These are phyloP conservation scores for Podospora tetraspora DNA, from an alignment of 495 filamentous ascomycete genomes.

Conservation along the genomic window DNA sequence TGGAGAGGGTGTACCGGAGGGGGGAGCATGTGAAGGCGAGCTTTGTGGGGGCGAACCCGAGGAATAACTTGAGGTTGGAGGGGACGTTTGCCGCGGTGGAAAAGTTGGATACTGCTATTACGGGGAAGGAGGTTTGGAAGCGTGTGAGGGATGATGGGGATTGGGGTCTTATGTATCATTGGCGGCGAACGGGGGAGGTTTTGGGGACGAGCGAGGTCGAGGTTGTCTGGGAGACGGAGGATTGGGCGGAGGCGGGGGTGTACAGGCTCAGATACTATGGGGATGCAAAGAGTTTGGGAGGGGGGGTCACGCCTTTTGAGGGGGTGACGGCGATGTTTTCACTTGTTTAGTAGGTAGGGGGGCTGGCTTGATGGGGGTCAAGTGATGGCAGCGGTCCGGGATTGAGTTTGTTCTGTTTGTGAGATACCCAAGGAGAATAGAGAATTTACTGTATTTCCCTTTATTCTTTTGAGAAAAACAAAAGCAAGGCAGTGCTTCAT, in stretches of 20 bases:
- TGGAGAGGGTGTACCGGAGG: constrained; percentile 45
- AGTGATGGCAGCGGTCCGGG: not conserved
- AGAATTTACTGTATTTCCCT: not conserved
- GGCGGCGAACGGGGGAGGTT: constrained; percentile 67
- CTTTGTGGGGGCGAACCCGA: constrained; percentile 86
- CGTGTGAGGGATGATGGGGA: constrained; percentile 67
- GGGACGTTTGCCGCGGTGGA: constrained; percentile 79
- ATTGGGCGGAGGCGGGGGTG: constrained; percentile 43
- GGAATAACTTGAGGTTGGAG: constrained; percentile 78
- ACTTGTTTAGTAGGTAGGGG: constrained; percentile 23
- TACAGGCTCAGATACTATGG: constrained; percentile 87
- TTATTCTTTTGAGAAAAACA: not conserved
- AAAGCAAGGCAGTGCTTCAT: too few species aligned
- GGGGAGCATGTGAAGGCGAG: constrained; percentile 56
- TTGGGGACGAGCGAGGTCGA: constrained; percentile 75
- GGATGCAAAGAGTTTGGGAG: constrained; percentile 64
- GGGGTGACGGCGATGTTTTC: constrained; percentile 66
- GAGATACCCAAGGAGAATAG: constrained; percentile 6
- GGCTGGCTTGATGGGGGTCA: not conserved
- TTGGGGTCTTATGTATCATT: constrained; percentile 75
- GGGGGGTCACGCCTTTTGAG: constrained; percentile 68
- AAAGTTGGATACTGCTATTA: constrained; percentile 36
- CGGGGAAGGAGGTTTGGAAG: constrained; percentile 47
- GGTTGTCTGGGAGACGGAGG: constrained; percentile 73
- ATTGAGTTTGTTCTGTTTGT: not conserved